Base-by-base conservation (phyloP, 164 flowering plant species). In the Chimonanthus praecox region DNA sequence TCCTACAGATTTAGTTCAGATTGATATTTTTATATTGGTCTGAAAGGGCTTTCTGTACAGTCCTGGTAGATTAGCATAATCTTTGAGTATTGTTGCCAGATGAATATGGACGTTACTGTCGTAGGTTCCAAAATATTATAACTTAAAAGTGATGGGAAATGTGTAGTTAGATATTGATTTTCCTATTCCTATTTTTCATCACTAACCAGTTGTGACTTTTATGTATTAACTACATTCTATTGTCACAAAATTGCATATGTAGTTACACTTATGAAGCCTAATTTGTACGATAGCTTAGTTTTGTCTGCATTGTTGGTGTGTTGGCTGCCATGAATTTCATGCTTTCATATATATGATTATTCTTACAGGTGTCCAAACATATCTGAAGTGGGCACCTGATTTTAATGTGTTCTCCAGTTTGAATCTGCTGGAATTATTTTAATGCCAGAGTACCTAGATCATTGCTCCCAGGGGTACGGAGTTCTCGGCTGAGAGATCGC, bases 401-500 rank as follows among this genome's bases (percentile, higher is more conserved):
- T 69, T 8, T 62, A 58, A 69, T 64, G 51, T 75, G 65, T 81
- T 71, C 75, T 69, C 77, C 67, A 76, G 75, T 69, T 79, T 81
- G 75, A 69, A 66, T 79, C 20, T 78, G 76, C 68, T 82, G 78
- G 75, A 74, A 51, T 67, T 82, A 64, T 84, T 80, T 68, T 80
- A 73, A 74, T 86, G 71, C 70, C 91, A 96, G 99, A 79, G 88
- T 94, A 72, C 97, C 99, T 70, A 85, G 87, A 81, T 84, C 91
- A 70, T 81, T 94, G 75, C 82, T 94, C n/a, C 92, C 92, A 16
- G 99, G 97, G 49, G 91, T 82, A 48, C 85, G 97, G 68, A 88
- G 94, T 84, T 96, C 98, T 70, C 97, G 99, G 44, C 78, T 86
- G 68, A 88, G 87, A 82, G 92, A 96, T 83, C 97, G 97, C 70